Evolutionary conservation across 2,329 filamentous ascomycete genomes (phyloP).

Genomic region (Daldinia eschscholtzii): DNA sequence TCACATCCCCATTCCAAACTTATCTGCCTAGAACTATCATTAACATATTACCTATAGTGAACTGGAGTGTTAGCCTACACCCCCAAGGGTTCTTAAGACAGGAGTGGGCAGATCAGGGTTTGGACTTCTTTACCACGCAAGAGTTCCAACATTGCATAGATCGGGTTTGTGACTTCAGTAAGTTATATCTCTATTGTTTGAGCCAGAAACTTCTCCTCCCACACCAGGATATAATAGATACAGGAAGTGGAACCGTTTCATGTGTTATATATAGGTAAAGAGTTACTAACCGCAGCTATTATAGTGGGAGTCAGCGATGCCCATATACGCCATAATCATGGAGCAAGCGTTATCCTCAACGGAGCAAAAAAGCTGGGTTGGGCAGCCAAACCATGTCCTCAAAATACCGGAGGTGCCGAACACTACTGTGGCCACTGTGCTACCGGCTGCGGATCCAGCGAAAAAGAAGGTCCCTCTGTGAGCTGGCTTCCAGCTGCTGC

Average conservation of each 20-base stretch:
- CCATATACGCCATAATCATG: constrained; percentile 77
- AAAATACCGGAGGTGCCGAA: constrained; percentile 80
- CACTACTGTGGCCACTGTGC: constrained; percentile 80
- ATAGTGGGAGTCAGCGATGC: constrained; percentile 77
- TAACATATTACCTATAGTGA: constrained; percentile 61
- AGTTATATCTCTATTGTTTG: background rate
- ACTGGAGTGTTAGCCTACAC: constrained; percentile 78
- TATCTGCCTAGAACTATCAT: background rate
- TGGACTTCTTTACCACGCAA: constrained; percentile 79
- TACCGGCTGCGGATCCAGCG: constrained; percentile 72
- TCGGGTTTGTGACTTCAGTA: constrained; percentile 76
- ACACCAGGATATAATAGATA: background rate
- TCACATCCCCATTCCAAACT: background rate
- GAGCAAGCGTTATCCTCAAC: constrained; percentile 79
- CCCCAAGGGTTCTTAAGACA: constrained; percentile 81
- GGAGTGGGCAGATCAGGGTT: constrained; percentile 79
- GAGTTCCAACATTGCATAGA: constrained; percentile 85
- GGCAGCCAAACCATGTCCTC: constrained; percentile 75
- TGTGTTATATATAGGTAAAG: background rate
- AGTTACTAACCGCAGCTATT: constrained; percentile 12
- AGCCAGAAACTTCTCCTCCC: background rate
- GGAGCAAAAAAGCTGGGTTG: constrained; percentile 81
- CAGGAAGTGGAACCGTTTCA: no score
- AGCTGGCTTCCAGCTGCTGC: constrained; percentile 85
- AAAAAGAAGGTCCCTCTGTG: constrained; percentile 83